phyloP scores from a whole-genome alignment of 1,284 basidiomycete species.

The Porogramme epimiltina region DNA sequence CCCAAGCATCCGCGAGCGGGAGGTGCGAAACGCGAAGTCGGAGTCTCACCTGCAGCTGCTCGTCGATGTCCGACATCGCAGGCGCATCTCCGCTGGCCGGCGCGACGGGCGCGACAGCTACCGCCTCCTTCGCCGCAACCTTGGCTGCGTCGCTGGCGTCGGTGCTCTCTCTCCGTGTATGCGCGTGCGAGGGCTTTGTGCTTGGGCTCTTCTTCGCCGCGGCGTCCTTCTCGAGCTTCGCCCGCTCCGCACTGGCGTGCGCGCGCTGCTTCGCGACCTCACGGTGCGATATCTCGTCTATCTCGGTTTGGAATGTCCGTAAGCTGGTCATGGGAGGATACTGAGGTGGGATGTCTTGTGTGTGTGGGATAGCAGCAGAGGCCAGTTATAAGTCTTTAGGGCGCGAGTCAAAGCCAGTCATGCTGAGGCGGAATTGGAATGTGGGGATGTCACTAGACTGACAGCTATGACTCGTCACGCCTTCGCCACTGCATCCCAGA shows the following conservation, averaged over 20 bases:
- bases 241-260: slow-evolving; percentile 33
- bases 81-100: slow-evolving; percentile 17
- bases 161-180: slow-evolving; percentile 21
- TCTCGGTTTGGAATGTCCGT: slow-evolving; percentile 73
- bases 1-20: not conserved
- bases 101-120: slow-evolving; percentile 5
- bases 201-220: slow-evolving; percentile 32
- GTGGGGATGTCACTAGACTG: slow-evolving; percentile 17
- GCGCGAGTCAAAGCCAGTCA: slow-evolving; percentile 26
- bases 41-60: slow-evolving; percentile 55
- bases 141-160: slow-evolving; percentile 8
- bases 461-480: slow-evolving; percentile 22
- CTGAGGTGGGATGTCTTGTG: slow-evolving; percentile 8
- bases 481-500: slow-evolving; percentile 3
- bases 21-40: not conserved
- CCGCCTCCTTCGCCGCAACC: slow-evolving; percentile 15
- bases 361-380: not conserved
- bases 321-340: slow-evolving; percentile 61
- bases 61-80: slow-evolving; percentile 51
- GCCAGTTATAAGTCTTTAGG: slow-evolving; percentile 12
- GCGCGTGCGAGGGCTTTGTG: slow-evolving; percentile 17
- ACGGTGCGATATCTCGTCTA: slow-evolving; percentile 68
- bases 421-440: not conserved
- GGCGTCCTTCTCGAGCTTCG: slow-evolving; percentile 37
- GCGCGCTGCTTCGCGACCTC: slow-evolving; percentile 64